A percentile compares a stretch with the other conserved stretches of the same genome.
These are phyloP conservation scores for Albophoma yamanashiensis DNA, from an alignment of 2,329 filamentous ascomycete species.

Conservation along the genomic window DNA sequence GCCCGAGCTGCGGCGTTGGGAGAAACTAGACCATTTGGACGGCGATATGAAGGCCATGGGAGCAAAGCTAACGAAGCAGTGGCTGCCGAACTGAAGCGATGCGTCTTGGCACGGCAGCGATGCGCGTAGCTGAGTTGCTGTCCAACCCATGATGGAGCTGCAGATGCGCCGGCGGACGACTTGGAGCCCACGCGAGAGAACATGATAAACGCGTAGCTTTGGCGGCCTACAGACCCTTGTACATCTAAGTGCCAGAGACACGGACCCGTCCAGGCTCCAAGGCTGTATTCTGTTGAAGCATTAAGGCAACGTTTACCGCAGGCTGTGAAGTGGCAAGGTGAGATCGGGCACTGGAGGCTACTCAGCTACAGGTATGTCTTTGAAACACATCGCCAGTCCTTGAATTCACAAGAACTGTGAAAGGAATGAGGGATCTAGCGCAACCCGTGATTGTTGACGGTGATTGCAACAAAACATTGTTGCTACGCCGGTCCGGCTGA, in stretches of 20 bases:
- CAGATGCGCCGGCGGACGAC: background rate
- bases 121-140: background rate
- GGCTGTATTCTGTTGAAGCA: background rate
- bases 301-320: background rate
- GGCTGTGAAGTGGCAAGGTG: background rate
- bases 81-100: background rate
- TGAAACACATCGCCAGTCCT: background rate
- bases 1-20: background rate
- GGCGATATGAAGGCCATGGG: background rate
- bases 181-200: background rate
- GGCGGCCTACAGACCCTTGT: background rate
- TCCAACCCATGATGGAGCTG: background rate
- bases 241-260: background rate
- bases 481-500: no score
- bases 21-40: background rate
- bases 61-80: background rate
- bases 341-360: background rate
- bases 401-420: background rate
- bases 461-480: background rate
- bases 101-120: background rate
- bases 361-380: background rate
- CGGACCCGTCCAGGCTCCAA: background rate
- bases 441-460: background rate
- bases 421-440: background rate
- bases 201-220: background rate